Evolutionary conservation across 2,329 filamentous ascomycete species (phyloP).

Genomic region (Talaromyces rugulosus): DNA sequence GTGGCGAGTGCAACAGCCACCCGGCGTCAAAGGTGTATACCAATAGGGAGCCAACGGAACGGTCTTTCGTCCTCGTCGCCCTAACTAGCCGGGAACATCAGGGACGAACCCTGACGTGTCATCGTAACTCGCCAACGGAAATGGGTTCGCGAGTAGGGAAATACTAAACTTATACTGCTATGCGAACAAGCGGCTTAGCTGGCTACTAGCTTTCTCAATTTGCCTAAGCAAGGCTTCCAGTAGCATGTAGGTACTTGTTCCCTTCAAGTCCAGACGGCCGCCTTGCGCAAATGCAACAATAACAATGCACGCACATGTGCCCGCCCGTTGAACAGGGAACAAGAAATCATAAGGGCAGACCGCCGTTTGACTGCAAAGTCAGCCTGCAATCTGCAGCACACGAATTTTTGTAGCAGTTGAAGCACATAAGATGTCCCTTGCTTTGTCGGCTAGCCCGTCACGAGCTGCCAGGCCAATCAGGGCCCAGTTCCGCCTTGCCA

Average conservation of each 20-base stretch:
- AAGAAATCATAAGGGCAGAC: neutral
- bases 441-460: neutral
- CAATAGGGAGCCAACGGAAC: neutral
- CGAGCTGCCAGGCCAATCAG: neutral
- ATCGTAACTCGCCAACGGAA: neutral
- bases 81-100: neutral
- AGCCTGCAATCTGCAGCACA: neutral
- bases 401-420: neutral
- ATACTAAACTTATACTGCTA: neutral
- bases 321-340: neutral
- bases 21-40: neutral
- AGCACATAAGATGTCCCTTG: neutral
- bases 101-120: neutral
- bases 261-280: neutral
- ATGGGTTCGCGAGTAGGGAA: neutral
- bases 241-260: neutral
- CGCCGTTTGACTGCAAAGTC: neutral
- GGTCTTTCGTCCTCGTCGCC: neutral
- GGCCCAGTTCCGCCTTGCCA: neutral
- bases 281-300: neutral
- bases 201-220: neutral
- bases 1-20: neutral
- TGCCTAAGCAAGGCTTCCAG: neutral
- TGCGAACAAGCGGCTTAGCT: neutral
- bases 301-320: neutral